These are phyloP conservation scores for Phlebiopsis flavidoalba DNA, from an alignment of 768 basidiomycete species.

Conservation along the genomic window DNA sequence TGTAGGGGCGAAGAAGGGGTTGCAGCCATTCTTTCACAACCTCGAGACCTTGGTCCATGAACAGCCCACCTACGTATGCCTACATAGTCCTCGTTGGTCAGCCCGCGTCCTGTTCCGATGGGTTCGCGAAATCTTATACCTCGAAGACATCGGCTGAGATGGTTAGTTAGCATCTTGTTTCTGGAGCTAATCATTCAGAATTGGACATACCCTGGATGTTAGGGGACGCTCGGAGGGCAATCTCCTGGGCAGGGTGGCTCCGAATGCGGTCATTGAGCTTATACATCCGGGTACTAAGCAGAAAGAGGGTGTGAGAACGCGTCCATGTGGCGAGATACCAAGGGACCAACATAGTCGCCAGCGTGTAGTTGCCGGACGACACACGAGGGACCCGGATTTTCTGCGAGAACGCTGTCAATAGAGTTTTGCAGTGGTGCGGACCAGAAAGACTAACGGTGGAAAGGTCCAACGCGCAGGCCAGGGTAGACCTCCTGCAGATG, in stretches of 20 bases:
- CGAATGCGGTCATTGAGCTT: slow-evolving; percentile 55
- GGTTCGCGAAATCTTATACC: slow-evolving; percentile 31
- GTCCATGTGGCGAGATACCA: background rate
- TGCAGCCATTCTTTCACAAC: slow-evolving; percentile 55
- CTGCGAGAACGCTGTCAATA: slow-evolving; percentile 31
- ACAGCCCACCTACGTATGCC: slow-evolving; percentile 80
- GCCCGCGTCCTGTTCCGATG: background rate
- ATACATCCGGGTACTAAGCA: slow-evolving; percentile 55
- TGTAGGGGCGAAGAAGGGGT: slow-evolving; percentile 59
- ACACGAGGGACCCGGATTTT: slow-evolving; percentile 74
- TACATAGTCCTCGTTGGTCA: slow-evolving; percentile 21
- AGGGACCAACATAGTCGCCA: slow-evolving; percentile 57
- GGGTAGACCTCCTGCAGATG: slow-evolving; percentile 64
- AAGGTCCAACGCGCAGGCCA: slow-evolving; percentile 68
- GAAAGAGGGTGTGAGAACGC: background rate
- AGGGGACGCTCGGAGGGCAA: slow-evolving; percentile 61
- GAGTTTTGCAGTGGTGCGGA: background rate
- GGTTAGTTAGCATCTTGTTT: background rate
- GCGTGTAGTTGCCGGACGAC: slow-evolving; percentile 70
- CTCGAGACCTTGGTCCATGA: slow-evolving; percentile 60
- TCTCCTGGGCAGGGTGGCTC: slow-evolving; percentile 67
- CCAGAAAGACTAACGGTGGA: slow-evolving; percentile 48
- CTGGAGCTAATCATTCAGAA: background rate
- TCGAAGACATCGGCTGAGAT: slow-evolving; percentile 72
- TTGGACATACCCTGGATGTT: slow-evolving; percentile 61